Conservation (phyloP, 2,329 filamentous ascomycete genomes). For the Penicillium freii region DNA sequence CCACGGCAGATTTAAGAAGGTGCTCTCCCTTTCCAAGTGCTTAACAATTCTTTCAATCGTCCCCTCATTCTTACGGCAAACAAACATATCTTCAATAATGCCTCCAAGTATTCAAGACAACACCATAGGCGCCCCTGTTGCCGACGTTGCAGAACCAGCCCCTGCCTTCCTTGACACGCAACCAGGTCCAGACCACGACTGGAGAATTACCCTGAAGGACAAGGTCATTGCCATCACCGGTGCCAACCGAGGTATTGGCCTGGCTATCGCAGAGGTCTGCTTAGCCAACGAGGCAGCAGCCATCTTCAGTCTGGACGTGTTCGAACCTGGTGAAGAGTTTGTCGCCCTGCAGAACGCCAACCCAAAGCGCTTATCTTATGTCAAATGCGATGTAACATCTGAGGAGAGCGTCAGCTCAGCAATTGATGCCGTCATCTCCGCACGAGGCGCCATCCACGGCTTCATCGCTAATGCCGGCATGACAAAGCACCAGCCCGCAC, state of each 20-base stretch:
- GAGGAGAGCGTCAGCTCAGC: slow-evolving; percentile 37
- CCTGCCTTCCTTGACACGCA: not conserved
- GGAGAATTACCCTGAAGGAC: slow-evolving; percentile 46
- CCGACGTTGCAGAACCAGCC: not conserved
- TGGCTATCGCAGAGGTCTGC: slow-evolving; percentile 49
- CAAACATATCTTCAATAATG: not conserved
- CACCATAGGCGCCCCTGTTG: not conserved
- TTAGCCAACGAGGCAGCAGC: slow-evolving; percentile 45
- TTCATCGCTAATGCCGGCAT: slow-evolving; percentile 27
- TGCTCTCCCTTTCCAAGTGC: not conserved
- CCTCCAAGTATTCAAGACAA: not conserved
- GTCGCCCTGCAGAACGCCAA: slow-evolving; percentile 40
- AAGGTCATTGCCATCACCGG: slow-evolving; percentile 40
- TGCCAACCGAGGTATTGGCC: slow-evolving; percentile 38
- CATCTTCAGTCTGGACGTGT: slow-evolving; percentile 45
- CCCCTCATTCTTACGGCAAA: not conserved
- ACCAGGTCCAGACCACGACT: slow-evolving; percentile 23
- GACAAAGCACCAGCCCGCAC: slow-evolving; percentile 49
- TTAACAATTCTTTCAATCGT: not conserved
- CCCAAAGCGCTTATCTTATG: slow-evolving; percentile 44
- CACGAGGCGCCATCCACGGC: not conserved
- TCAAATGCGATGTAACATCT: slow-evolving; percentile 49
- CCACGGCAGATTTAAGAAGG: not conserved
- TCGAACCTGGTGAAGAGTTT: slow-evolving; percentile 37
- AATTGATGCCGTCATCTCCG: not conserved